These are phyloP conservation scores for Chaetoceros tenuissimus DNA, from an alignment of 108 stramenopile species.

Conservation along the genomic window DNA sequence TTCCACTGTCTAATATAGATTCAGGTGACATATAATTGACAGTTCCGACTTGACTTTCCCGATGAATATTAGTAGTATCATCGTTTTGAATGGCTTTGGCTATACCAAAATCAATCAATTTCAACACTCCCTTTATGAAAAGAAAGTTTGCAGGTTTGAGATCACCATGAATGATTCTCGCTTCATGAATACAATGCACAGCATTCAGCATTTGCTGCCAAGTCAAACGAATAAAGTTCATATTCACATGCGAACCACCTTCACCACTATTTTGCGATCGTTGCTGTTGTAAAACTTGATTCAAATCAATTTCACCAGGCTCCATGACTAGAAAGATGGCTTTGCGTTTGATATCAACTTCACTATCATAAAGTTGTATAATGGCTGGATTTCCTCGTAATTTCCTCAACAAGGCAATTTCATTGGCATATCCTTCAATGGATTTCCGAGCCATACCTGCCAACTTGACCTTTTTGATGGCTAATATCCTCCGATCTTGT, in stretches of 20 bases:
- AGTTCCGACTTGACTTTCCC: conserved; percentile 96
- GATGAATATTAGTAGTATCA: conserved; percentile 96
- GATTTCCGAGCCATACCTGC: conserved; percentile 69
- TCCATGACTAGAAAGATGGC: conserved; percentile 91
- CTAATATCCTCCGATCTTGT: conserved; percentile 72
- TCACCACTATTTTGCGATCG: conserved; percentile 8
- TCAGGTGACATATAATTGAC: conserved; percentile 99
- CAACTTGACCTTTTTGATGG: conserved; percentile 94
- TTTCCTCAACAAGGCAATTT: conserved; percentile 84
- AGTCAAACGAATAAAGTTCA: conserved; percentile 94
- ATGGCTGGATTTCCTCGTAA: conserved; percentile 89
- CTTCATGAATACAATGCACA: conserved; percentile 96
- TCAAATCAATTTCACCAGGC: conserved; percentile 93
- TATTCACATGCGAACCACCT: conserved; percentile 49
- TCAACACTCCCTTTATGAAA: conserved; percentile 89
- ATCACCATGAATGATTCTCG: conserved; percentile 96
- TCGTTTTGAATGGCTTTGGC: conserved; percentile 93
- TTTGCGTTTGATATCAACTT: conserved; percentile 78
- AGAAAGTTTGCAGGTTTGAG: conserved; percentile 83
- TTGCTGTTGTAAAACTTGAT: conserved; percentile 53
- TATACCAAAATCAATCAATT: conserved; percentile 99
- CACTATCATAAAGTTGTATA: conserved; percentile 84
- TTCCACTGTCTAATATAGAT: conserved; percentile 85
- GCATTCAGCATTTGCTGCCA: conserved; percentile 99
- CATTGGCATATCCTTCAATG: conserved; percentile 94